phyloP scores from a whole-genome alignment of 1,284 basidiomycete species.

The Leccinum subfulvum region DNA sequence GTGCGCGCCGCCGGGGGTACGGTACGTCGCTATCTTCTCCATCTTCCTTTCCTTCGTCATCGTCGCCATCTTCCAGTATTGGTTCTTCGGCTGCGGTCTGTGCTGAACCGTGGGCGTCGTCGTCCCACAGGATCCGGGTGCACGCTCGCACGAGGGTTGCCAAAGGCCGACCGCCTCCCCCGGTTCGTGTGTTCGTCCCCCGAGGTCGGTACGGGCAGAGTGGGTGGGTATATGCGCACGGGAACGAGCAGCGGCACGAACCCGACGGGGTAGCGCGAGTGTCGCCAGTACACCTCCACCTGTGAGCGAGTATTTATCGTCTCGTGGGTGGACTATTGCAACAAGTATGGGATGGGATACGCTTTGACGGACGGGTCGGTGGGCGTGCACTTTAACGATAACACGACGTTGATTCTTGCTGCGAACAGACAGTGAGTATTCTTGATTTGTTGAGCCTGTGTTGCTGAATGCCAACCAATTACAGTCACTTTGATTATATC shows the following conservation, averaged over 20 bases:
- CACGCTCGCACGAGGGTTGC: constrained; percentile 54
- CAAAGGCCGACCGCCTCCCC: constrained; percentile 34
- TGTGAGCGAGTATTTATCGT: constrained; percentile 85
- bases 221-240: constrained; percentile 46
- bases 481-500: constrained; percentile 84
- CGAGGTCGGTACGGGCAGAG: constrained; percentile 12
- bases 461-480: constrained; percentile 9
- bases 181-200: background rate
- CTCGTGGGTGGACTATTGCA: constrained; percentile 97
- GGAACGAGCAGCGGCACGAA: constrained; percentile 54
- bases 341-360: constrained; percentile 99
- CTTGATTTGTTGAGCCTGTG: background rate
- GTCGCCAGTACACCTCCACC: no score
- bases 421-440: constrained; percentile 74
- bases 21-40: no score
- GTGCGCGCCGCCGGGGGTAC: no score
- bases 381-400: constrained; percentile 96
- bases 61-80: background rate
- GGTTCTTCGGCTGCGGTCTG: background rate
- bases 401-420: constrained; percentile 80
- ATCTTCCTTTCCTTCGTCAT: no score
- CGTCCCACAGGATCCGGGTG: constrained; percentile 47
- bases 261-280: no score
- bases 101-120: constrained; percentile 26
- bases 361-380: constrained; percentile 93